Evolutionary conservation across 306 rosid species (phyloP), one percentile per base, ranked within the genome.

Genomic region (Lotus japonicus): DNA sequence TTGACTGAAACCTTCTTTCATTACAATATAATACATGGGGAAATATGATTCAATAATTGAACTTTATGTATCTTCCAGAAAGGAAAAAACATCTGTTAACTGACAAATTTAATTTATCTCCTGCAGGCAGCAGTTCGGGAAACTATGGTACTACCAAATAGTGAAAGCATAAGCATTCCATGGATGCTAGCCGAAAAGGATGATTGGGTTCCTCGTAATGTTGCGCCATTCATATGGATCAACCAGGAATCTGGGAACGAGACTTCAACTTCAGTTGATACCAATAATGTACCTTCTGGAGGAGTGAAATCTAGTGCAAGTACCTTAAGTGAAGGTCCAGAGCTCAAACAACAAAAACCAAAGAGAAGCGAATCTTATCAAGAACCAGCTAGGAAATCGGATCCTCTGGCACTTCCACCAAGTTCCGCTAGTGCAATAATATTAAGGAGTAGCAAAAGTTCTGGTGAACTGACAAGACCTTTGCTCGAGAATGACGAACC

Each of bases 151-250:
- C 90, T 87, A 76, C 99, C 97, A 23, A 90, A 90, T 77, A 68
- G 84, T 58, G 97, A 87, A 81, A 81, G 79, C 67, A n/a, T 82
- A 26, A 78, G 80, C 71, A 67, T 94, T 61, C 79, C 95, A n/a
- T 90, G 91, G 87, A 94, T 94, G 99, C 63, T 82, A 51, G 97
- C 97, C 1, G 97, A 90, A 74, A 88, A 88, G 64, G 84, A 90
- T 11, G 96, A 94, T 75, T 94, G 99, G 99, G 72, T 90, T 31
- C 95, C 92, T 3, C 78, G 82, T 49, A 84, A 15, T 39, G 81
- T 74, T 17, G 97, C 99, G 65, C 99, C 99, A 7, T 90, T 85
- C 72, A 62, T 81, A 54, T 94, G 99, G 97, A 44, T 79, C 74
- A 70, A 79, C 70, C 99, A 81, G 76, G 98, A 88, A 36, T 42